Base-by-base conservation (phyloP, 2,329 filamentous ascomycete genomes). In the Nigrograna mackinnonii region DNA sequence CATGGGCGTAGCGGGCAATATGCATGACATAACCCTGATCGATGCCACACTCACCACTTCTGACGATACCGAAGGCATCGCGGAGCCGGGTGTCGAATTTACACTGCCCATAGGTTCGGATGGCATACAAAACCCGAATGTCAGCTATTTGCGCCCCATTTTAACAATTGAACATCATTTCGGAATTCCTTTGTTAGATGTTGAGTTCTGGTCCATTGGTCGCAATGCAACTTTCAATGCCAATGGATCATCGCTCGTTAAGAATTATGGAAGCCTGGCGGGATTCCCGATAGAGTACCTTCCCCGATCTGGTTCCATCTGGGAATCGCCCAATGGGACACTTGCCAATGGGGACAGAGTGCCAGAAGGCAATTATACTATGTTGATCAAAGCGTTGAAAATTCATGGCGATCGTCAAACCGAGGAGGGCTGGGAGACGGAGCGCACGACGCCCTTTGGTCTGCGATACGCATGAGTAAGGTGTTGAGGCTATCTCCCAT, bases 1-100 rank as follows among this genome's bases (percentile, higher is more conserved):
- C 22, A 41, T 56, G 3, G 57, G 57, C 3, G 55, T 55, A 14
- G 49, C 41, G 16, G 52, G 47, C 21, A 53, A 41, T 32, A 51
- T 55, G 52, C 24, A 14, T 14, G 24, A 28, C 24, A 28, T 28
- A 11, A 12, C 24, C 11, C 14, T 28, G 24, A 11, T 28, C 24
- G 11, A 28, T 14, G 24, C 14, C 24, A 28, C 24, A 11, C 11
- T 14, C 24, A 12, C 24, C 24, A 28, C 24, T 11, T 11, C 24
- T 14, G 14, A 11, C 24, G 14, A 28, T 22, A 6, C 34, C 20
- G 17, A 12, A 22, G 24, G 24, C 12, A 11, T 17, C 31, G 11
- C 16, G 16, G 12, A 12, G 11, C 31, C 12, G 16, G 31, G 16
- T 16, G 11, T 11, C 31, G 31, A 34, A 22, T 40, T 40, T n/a